Base-by-base conservation (phyloP, 768 basidiomycete genomes). In the Rhodosporidiobolus odoratus region DNA sequence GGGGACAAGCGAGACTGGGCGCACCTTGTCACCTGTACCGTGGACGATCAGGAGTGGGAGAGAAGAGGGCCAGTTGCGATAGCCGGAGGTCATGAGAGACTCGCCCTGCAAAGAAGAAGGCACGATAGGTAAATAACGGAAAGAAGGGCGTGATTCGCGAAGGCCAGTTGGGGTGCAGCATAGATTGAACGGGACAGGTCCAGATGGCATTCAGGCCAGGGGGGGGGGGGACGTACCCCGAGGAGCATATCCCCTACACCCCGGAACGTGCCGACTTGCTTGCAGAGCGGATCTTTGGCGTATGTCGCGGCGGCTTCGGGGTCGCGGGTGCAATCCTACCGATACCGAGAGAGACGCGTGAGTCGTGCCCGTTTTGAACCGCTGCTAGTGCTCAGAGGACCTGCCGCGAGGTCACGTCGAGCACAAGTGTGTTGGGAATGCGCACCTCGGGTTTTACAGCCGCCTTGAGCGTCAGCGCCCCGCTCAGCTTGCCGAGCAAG, bases 11-110 rank as follows among this genome's bases (percentile, higher is more conserved):
- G 21, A 47, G 7, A 5, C 30, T 0, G 2, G 23, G 40, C 69
- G 34, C 43, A 66, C 75, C 56, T 60, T 58, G 62, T 77, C 77
- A 0, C 34, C 68, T 2, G 56, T 60, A 19, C 77, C 77, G 56
- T 77, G 77, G 2, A 72, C 66, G 54, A 77, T 50, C 35, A 77
- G 65, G 3, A 77, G 37, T 0, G 77, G 76, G 0, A 74, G 34
- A 17, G 45, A 19, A 0, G 41, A 32, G 2, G 72, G 74, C 72
- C 63, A 77, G n/a, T 61, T 35, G 35, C 34, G 37, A 35, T 67
- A 76, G 25, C 57, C 66, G 7, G 35, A 10, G 12, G 40, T 30
- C 32, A 75, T 47, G 37, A 76, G 40, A 4, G 21, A 2, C 25
- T 68, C 53, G 23, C 76, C 77, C 64, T 69, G 65, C 19, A 27